A percentile compares a stretch with the other conserved stretches of the same genome.
Evolutionary conservation across 2,329 filamentous ascomycete species (phyloP).

Genomic region (Raffaelea ambrosiae): DNA sequence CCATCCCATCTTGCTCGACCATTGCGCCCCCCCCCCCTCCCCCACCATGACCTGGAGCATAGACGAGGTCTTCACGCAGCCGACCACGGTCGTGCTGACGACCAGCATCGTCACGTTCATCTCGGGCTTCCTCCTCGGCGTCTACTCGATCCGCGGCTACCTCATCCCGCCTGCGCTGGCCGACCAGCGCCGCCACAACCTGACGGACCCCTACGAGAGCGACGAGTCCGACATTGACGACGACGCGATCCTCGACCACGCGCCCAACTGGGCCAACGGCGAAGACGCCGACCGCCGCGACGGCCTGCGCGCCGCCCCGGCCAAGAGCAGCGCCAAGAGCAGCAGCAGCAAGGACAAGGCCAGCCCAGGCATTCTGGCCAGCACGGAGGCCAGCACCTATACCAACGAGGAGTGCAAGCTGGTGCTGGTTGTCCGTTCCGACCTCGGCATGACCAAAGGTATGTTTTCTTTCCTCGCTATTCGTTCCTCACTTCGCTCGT

Average conservation of each 20-base stretch:
- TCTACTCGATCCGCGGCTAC: constrained; percentile 60
- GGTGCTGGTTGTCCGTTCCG: constrained; percentile 83
- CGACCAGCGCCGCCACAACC: constrained; percentile 47
- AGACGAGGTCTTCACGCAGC: background rate
- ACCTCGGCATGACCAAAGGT: constrained; percentile 98
- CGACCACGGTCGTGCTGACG: constrained; percentile 49
- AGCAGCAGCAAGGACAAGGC: constrained; percentile 17
- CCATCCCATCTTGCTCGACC: too few relatives aligned
- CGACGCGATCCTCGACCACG: constrained; percentile 53
- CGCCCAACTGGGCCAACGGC: constrained; percentile 58
- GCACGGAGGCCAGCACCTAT: constrained; percentile 31
- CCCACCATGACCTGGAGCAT: too few relatives aligned
- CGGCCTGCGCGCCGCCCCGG: constrained; percentile 32
- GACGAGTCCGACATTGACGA: constrained; percentile 62
- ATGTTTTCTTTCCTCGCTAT: constrained; percentile 23
- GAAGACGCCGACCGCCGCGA: constrained; percentile 50
- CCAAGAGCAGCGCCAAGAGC: constrained; percentile 6
- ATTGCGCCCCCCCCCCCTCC: too few relatives aligned
- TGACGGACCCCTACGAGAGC: constrained; percentile 55
- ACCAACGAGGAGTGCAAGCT: constrained; percentile 82
- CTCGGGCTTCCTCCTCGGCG: constrained; percentile 71
- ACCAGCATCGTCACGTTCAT: constrained; percentile 68
- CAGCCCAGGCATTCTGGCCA: constrained; percentile 21
- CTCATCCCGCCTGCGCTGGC: constrained; percentile 47
- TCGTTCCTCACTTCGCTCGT: background rate